Base-by-base conservation (phyloP, 1,284 basidiomycete genomes). In the Apiotrichum siamense region DNA sequence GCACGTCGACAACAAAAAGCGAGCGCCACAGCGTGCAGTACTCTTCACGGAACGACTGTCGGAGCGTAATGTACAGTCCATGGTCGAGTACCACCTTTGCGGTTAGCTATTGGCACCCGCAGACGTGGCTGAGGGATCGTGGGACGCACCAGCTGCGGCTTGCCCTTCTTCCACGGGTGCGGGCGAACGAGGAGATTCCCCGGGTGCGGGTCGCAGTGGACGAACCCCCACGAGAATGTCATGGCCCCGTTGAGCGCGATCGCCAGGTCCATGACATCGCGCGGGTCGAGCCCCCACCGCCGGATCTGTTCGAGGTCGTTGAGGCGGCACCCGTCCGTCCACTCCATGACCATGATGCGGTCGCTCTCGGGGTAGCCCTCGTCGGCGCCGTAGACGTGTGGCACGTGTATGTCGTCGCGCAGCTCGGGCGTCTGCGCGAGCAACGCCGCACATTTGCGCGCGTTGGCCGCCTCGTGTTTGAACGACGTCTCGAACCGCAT, bases 141-240 rank as follows among this genome's bases (percentile, higher is more conserved):
- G 9, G 7, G 18, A 57, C 68, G 56, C 37, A 92, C 89, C 38
- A 93, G 78, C 65, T 93, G 87, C 0, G 87, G 82, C n/a, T 76
- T 72, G 12, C 67, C 73, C 1, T 80, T 80, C 27, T 80, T 75
- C 1, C 68, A 62, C 0, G 89, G 88, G 49, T 84, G 78, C 0
- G 84, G 83, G 7, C 89, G 82, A 29, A 92, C 80, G 61, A 94
- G 81, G 54, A 93, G 79, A 74, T 93, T 92, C 2, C 88, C 89
- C 0, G 81, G 80, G 61, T 81, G 75, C 2, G 85, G 84, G 63
- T 76, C 75, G 49, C 74, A 75, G 54, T 86, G 87, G 54, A 88
- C 82, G 78, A 84, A 91, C 6, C 89, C 89, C 85, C 86, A 93
- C 54, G 80, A 81, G 69, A 93, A 94, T 65, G 90, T 89, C 77